A percentile compares a stretch with the other conserved stretches of the same genome.
Evolutionary conservation across 148 eudicot species (phyloP).

Genomic region (Arbutus unedo): DNA sequence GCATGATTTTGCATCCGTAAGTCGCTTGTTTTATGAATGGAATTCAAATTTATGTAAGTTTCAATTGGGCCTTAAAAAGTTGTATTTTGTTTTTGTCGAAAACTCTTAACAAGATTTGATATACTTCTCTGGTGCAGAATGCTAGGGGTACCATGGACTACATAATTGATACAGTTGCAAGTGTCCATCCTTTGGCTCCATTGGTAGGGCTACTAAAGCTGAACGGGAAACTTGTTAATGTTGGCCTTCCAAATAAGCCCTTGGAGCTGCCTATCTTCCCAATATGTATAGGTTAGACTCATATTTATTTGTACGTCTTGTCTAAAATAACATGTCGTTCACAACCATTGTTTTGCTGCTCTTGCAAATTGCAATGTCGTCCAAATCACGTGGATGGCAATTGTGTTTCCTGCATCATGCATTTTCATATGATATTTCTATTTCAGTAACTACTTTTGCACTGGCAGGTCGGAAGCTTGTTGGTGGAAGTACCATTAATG

Average conservation of each 20-base stretch:
- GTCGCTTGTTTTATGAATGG: not conserved
- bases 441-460: not conserved
- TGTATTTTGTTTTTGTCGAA: not conserved
- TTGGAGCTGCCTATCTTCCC: constrained; percentile 53
- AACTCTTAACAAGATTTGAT: not conserved
- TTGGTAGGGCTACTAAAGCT: constrained; percentile 53
- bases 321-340: too few relatives aligned
- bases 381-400: too few relatives aligned
- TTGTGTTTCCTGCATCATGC: not conserved
- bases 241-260: constrained; percentile 57
- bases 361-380: too few relatives aligned
- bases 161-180: constrained; percentile 67
- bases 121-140: constrained; percentile 34
- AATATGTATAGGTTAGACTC: constrained; percentile 42
- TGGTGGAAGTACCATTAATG: constrained; percentile 61
- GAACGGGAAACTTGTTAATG: constrained; percentile 55
- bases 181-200: constrained; percentile 52
- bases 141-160: constrained; percentile 61
- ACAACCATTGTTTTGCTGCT: too few relatives aligned
- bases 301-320: not conserved
- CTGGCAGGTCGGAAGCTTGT: constrained; percentile 47
- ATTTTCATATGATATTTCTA: not conserved
- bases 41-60: not conserved
- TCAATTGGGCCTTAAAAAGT: not conserved
- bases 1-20: too few relatives aligned